Conservation (phyloP, 192 early-diverging fungal species). For the Coemansia sp. region DNA sequence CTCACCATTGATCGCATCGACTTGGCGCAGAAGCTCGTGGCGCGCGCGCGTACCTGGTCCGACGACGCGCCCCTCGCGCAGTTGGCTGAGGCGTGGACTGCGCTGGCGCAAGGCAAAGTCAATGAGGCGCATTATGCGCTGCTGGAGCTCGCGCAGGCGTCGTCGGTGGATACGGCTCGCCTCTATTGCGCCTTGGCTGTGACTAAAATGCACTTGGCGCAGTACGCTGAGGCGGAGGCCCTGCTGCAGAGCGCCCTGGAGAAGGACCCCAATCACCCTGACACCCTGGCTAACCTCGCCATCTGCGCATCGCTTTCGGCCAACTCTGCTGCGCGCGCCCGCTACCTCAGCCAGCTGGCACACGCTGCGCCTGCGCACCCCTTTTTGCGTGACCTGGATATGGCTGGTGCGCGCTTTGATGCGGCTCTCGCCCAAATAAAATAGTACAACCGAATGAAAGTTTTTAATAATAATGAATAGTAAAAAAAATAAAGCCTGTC, state of each 20-base stretch:
- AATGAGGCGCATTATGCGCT: slow-evolving; percentile 92
- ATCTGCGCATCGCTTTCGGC: slow-evolving; percentile 68
- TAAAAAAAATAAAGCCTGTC: background rate
- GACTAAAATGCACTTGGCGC: slow-evolving; percentile 73
- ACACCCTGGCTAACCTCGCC: slow-evolving; percentile 86
- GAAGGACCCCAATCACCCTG: slow-evolving; percentile 71
- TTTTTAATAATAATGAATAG: background rate
- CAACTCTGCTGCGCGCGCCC: slow-evolving; percentile 62
- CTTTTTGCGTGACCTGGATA: slow-evolving; percentile 70
- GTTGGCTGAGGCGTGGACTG: slow-evolving; percentile 89
- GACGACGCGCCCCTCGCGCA: slow-evolving; percentile 95
- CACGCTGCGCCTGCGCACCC: slow-evolving; percentile 76
- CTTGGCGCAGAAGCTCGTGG: slow-evolving; percentile 80
- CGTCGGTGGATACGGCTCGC: slow-evolving; percentile 69
- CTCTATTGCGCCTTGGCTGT: slow-evolving; percentile 82
- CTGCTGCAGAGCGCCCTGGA: slow-evolving; percentile 76
- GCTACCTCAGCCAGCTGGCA: slow-evolving; percentile 72
- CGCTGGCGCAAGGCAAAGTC: slow-evolving; percentile 66
- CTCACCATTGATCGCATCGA: slow-evolving; percentile 80
- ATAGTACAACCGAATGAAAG: background rate
- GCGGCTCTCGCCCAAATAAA: background rate
- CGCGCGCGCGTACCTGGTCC: slow-evolving; percentile 79
- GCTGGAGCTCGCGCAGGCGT: slow-evolving; percentile 85
- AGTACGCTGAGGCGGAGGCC: slow-evolving; percentile 80
- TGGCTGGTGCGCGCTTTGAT: background rate